phyloP scores from a whole-genome alignment of 148 eudicot species.

The Mesembryanthemum crystallinum region DNA sequence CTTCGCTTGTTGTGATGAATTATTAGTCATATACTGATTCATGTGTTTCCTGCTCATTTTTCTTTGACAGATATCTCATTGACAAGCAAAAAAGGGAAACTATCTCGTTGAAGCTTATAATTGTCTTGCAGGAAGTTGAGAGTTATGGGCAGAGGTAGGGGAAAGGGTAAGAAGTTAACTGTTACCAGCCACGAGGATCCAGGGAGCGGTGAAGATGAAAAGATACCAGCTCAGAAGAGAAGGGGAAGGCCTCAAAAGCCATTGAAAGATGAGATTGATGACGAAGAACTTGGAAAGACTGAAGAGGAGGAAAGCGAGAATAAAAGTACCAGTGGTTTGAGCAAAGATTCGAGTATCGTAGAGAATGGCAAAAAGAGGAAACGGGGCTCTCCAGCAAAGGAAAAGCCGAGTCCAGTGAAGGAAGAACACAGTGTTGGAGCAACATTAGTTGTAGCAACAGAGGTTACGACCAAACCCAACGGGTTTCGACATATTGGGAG shows the following conservation, averaged over 20 bases:
- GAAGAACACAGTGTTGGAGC: constrained; percentile 47
- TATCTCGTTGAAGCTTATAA: constrained; percentile 22
- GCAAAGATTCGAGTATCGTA: constrained; percentile 32
- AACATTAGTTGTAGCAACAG: constrained; percentile 30
- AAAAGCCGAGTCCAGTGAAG: constrained; percentile 35
- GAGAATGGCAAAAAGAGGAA: constrained; percentile 59
- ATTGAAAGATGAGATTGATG: constrained; percentile 51
- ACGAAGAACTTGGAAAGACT: constrained; percentile 39
- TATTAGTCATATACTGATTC: neutral
- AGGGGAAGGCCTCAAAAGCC: constrained; percentile 84
- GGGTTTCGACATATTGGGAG: constrained; percentile 67
- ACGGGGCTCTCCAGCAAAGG: constrained; percentile 44
- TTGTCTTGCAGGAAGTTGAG: constrained; percentile 2
- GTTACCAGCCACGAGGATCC: constrained; percentile 53
- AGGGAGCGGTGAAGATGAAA: constrained; percentile 84
- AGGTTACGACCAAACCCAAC: constrained; percentile 41
- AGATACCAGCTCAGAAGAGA: constrained; percentile 74
- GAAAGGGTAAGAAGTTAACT: constrained; percentile 71
- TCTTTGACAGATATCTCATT: constrained; percentile 22
- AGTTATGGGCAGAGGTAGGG: constrained; percentile 77
- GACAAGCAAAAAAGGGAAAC: no score
- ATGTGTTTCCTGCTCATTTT: neutral
- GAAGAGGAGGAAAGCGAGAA: constrained; percentile 50
- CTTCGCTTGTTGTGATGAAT: neutral
- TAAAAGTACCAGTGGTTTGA: constrained; percentile 27